Percentiles rank a stretch among this genome's conserved stretches.
These are phyloP conservation scores for Amphicarpaea edgeworthii DNA, from an alignment of 306 rosid species.

Conservation along the genomic window DNA sequence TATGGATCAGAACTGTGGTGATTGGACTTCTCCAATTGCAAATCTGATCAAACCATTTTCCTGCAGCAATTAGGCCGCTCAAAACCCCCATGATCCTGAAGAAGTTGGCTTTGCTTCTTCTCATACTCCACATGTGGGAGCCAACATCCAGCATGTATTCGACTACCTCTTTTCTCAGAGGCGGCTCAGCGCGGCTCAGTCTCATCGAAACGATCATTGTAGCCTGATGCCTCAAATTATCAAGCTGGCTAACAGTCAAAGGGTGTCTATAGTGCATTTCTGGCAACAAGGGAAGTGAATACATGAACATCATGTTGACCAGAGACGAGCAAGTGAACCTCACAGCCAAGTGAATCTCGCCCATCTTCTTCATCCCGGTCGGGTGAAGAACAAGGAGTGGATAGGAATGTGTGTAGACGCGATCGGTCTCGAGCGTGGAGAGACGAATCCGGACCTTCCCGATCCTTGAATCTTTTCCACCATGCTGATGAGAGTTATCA, in stretches of 20 bases:
- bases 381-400: slow-evolving; percentile 88
- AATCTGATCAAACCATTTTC: slow-evolving; percentile 97
- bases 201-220: slow-evolving; percentile 89
- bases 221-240: slow-evolving; percentile 93
- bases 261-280: slow-evolving; percentile 97
- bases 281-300: slow-evolving; percentile 88
- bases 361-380: slow-evolving; percentile 96
- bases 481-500: slow-evolving; percentile 90
- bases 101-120: slow-evolving; percentile 98
- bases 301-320: slow-evolving; percentile 99
- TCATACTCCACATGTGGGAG: slow-evolving; percentile 98
- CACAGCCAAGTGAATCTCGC: slow-evolving; percentile 97
- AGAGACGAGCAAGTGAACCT: slow-evolving; percentile 91
- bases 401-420: slow-evolving; percentile 92
- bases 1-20: slow-evolving; percentile 87
- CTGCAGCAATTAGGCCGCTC: slow-evolving; percentile 93
- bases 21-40: slow-evolving; percentile 97
- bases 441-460: slow-evolving; percentile 98
- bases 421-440: slow-evolving; percentile 92
- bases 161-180: slow-evolving; percentile 87
- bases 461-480: slow-evolving; percentile 80
- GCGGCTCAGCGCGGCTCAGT: slow-evolving; percentile 92
- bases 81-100: slow-evolving; percentile 91
- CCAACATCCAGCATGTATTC: slow-evolving; percentile 97
- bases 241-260: slow-evolving; percentile 91